Percentiles rank a stretch among this genome's conserved stretches.
Evolutionary conservation across 495 filamentous ascomycete genomes (phyloP).

Genomic region (Trypethelium eluteriae): DNA sequence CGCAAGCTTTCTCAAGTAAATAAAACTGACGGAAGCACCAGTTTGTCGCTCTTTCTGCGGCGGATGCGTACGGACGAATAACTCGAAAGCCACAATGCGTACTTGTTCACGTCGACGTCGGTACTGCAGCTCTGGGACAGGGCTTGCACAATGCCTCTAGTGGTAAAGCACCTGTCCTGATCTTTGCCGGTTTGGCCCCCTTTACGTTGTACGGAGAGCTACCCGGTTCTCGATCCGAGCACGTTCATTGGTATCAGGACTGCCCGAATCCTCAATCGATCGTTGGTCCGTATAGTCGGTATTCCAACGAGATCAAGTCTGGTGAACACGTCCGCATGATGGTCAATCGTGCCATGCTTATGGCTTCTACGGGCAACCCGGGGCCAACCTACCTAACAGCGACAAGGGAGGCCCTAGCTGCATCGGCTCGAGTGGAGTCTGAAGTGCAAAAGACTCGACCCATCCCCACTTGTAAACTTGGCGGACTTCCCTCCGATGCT

Average conservation of each 20-base stretch:
- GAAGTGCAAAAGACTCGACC: constrained; percentile 17
- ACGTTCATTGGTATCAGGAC: constrained; percentile 29
- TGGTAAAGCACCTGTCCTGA: constrained; percentile 26
- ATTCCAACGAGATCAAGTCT: constrained; percentile 21
- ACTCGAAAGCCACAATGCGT: constrained; percentile 27
- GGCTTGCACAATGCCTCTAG: constrained; percentile 26
- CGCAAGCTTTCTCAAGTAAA: neutral
- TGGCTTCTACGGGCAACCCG: constrained; percentile 28
- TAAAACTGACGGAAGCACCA: constrained; percentile 10
- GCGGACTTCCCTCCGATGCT: constrained; percentile 18
- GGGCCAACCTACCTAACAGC: constrained; percentile 35
- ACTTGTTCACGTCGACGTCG: constrained; percentile 28
- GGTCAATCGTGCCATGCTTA: constrained; percentile 25
- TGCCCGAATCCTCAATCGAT: constrained; percentile 25
- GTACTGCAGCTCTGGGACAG: constrained; percentile 25
- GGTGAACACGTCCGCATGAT: constrained; percentile 21
- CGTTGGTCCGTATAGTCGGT: constrained; percentile 22
- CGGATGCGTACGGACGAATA: constrained; percentile 26
- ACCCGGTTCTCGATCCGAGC: constrained; percentile 22
- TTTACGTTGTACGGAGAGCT: constrained; percentile 27
- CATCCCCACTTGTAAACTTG: constrained; percentile 19
- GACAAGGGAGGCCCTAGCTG: constrained; percentile 31
- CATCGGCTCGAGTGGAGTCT: constrained; percentile 12
- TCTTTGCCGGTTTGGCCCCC: constrained; percentile 26
- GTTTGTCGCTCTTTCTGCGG: constrained; percentile 24